A percentile compares a stretch with the other conserved stretches of the same genome.
Evolutionary conservation across 768 basidiomycete species (phyloP).

Genomic region (Auriscalpium microsporum): DNA sequence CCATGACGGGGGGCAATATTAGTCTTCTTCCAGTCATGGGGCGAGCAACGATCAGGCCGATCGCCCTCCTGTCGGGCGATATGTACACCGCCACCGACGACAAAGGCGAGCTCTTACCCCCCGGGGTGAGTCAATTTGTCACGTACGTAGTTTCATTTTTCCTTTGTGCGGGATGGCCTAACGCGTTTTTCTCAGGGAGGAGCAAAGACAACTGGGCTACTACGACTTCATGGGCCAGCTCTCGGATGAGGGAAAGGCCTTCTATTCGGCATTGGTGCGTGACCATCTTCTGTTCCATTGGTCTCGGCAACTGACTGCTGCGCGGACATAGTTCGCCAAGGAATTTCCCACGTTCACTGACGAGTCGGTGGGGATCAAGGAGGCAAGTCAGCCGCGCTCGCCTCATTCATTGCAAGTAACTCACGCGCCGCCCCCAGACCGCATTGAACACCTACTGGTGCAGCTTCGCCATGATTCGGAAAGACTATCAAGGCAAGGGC

Average conservation of each 20-base stretch:
- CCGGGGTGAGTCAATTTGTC: conserved; percentile 6
- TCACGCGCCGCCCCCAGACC: neutral
- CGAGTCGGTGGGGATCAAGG: neutral
- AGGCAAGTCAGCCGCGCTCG: neutral
- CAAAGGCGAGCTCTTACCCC: conserved; percentile 6
- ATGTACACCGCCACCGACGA: conserved; percentile 12
- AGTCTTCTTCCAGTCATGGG: neutral
- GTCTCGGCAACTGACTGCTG: no score
- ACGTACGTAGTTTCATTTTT: neutral
- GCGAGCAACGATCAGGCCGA: neutral
- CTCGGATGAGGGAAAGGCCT: conserved; percentile 12
- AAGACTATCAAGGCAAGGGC: conserved; percentile 14
- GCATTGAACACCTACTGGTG: conserved; percentile 11
- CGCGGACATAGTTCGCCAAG: neutral
- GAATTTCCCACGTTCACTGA: neutral
- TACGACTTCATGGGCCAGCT: conserved; percentile 11
- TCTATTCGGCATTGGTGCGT: conserved; percentile 9
- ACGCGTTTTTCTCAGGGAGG: conserved; percentile 1
- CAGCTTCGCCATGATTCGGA: conserved; percentile 8
- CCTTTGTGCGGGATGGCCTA: neutral
- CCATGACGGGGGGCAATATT: conserved; percentile 2
- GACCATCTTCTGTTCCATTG: no score
- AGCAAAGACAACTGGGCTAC: conserved; percentile 12
- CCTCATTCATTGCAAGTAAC: neutral
- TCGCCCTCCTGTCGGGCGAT: conserved; percentile 1